A percentile compares a stretch with the other conserved stretches of the same genome.
These are phyloP conservation scores for Plectosphaerella sp. DNA, from an alignment of 2,329 filamentous ascomycete species.

Conservation along the genomic window DNA sequence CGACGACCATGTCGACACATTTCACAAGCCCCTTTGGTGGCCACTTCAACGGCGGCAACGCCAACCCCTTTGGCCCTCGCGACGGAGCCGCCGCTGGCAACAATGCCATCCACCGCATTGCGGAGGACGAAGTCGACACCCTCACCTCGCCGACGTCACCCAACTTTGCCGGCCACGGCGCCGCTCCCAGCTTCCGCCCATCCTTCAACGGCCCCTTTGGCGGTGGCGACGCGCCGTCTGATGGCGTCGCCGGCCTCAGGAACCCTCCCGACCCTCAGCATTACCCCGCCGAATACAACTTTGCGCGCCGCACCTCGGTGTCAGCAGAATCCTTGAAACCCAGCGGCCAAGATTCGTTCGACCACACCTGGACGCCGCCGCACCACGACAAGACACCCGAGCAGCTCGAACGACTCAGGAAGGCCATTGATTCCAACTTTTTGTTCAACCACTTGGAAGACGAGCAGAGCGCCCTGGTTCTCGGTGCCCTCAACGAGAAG, in stretches of 20 bases:
- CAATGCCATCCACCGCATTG: slow-evolving; percentile 51
- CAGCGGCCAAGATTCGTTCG: slow-evolving; percentile 66
- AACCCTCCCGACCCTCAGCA: slow-evolving; percentile 56
- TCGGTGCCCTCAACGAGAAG: slow-evolving; percentile 91
- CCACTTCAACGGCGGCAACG: slow-evolving; percentile 33
- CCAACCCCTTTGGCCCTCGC: slow-evolving; percentile 65
- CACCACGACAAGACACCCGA: slow-evolving; percentile 78
- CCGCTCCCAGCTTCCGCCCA: slow-evolving; percentile 40
- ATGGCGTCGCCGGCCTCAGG: slow-evolving; percentile 40
- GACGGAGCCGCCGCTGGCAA: slow-evolving; percentile 30
- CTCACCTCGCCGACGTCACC: slow-evolving; percentile 70
- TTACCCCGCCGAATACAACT: slow-evolving; percentile 90
- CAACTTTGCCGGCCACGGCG: slow-evolving; percentile 42
- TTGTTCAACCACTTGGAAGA: slow-evolving; percentile 93
- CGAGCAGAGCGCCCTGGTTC: slow-evolving; percentile 80
- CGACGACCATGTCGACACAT: slow-evolving; percentile 61
- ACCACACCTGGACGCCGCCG: slow-evolving; percentile 83
- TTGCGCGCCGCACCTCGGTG: slow-evolving; percentile 89
- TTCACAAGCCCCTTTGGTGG: slow-evolving; percentile 69
- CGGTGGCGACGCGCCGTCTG: slow-evolving; percentile 36
- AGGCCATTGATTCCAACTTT: slow-evolving; percentile 84
- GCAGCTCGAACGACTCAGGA: slow-evolving; percentile 73
- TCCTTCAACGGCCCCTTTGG: slow-evolving; percentile 38
- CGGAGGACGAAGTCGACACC: slow-evolving; percentile 78
- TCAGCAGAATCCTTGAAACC: slow-evolving; percentile 96